Base-by-base conservation (phyloP, 2,329 filamentous ascomycete genomes). In the Fusarium poae region DNA sequence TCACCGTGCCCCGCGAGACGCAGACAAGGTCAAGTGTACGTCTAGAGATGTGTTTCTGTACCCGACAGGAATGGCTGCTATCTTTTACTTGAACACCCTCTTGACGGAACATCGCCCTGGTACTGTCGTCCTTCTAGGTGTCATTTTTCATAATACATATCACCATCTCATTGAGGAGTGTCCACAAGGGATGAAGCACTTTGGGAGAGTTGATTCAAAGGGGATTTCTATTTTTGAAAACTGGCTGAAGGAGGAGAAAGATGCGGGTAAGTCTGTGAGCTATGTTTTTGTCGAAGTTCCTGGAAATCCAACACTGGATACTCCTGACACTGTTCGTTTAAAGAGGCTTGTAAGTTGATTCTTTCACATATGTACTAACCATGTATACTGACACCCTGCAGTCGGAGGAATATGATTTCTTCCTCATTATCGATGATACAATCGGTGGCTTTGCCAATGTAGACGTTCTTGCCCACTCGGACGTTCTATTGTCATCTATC, bases 31-130 rank as follows among this genome's bases (percentile, higher is more conserved):
- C n/a, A 72, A 65, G 29, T 69, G 75, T 49, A 54, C 57, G 5
- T 35, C 74, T 2, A 48, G 45, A 5, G 85, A 88, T 62, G 81
- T 89, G 2, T 86, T 80, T 50, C 76, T 89, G 21, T 88, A 84
- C 69, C 81, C 82, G 7, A 84, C 84, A 0, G 86, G 86, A 27
- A 88, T 88, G 85, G 82, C 82, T 1, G 79, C 82, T 27, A 82
- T 89, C 13, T 84, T 81, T 56, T 75, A 80, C 25, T 63, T 80
- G 3, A 82, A 82, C 35, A 77, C 77, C 40, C 75, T 78, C 4
- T 70, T 86, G 12, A 62, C 77, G 4, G 69, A 74, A 27, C 69
- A 78, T 30, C 76, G 79, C 3, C 74, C 77, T 0, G 75, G 77
- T 4, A 78, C 76, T 34, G 77, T 80, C 7, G 79, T 83, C 9